Conservation (phyloP, 257 asterid genomes). For the Solanum bulbocastanum region DNA sequence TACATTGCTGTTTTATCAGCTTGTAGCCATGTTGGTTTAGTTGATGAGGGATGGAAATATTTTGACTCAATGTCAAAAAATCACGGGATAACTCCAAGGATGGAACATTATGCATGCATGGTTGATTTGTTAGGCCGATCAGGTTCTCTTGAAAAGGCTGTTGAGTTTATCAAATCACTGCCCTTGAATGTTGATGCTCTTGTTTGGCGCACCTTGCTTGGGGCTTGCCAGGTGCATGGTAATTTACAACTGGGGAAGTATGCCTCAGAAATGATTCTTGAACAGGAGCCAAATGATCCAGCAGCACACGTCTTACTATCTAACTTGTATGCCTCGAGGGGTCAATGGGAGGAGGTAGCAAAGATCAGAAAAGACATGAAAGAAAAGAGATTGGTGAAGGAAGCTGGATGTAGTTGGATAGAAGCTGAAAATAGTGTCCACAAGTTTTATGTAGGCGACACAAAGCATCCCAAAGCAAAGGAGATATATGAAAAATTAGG, state of each 20-base stretch:
- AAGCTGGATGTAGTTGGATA: constrained; percentile 95
- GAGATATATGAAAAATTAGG: constrained; percentile 54
- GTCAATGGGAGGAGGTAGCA: constrained; percentile 62
- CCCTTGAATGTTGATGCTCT: constrained; percentile 61
- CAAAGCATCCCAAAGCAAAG: constrained; percentile 59
- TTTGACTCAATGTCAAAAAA: constrained; percentile 45
- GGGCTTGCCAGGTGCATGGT: constrained; percentile 70
- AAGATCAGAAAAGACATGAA: constrained; percentile 60
- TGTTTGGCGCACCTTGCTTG: constrained; percentile 88
- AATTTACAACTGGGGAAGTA: constrained; percentile 49
- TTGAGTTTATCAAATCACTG: constrained; percentile 46
- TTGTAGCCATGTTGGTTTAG: constrained; percentile 81
- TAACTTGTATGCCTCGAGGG: constrained; percentile 60
- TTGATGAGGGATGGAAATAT: constrained; percentile 60
- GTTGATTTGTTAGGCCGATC: constrained; percentile 78
- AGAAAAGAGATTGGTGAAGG: constrained; percentile 60
- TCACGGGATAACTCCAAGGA: constrained; percentile 58
- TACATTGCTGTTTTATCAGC: constrained; percentile 78
- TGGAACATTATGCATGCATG: constrained; percentile 93
- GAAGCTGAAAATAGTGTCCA: constrained; percentile 67
- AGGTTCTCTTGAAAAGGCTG: constrained; percentile 49
- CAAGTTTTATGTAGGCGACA: constrained; percentile 77
- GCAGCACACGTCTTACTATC: constrained; percentile 71
- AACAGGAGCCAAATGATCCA: constrained; percentile 63
- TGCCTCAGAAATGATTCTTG: constrained; percentile 65